Conservation (phyloP, 1,284 basidiomycete species). For the Apiotrichum gracile region DNA sequence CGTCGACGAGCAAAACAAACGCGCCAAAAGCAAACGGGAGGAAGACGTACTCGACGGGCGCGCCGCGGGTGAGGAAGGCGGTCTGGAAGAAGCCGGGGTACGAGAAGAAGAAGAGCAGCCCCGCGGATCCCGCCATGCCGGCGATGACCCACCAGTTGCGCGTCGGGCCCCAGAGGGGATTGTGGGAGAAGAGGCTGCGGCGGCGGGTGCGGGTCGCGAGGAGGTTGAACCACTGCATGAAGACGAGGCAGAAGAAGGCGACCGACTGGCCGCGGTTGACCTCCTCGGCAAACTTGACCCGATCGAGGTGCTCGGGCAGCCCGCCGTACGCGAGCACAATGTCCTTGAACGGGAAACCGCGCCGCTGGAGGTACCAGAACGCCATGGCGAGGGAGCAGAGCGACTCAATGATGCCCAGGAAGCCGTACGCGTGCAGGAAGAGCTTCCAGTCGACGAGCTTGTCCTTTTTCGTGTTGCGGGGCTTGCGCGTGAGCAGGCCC, state of each 20-base stretch:
- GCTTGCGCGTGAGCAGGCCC: conserved; percentile 56
- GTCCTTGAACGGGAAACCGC: conserved; percentile 56
- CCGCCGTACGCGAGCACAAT: conserved; percentile 55
- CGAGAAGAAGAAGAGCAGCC: conserved; percentile 54
- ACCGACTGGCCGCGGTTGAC: conserved; percentile 51
- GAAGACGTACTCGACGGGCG: conserved; percentile 54
- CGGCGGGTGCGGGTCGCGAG: conserved; percentile 53
- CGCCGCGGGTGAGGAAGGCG: conserved; percentile 54
- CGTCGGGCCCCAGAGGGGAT: conserved; percentile 39
- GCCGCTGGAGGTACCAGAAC: conserved; percentile 51
- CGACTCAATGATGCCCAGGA: conserved; percentile 57
- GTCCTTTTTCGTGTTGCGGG: conserved; percentile 57
- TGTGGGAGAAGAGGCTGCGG: conserved; percentile 52
- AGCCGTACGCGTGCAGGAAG: conserved; percentile 61
- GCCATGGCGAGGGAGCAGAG: conserved; percentile 52
- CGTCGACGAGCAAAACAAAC: conserved; percentile 45
- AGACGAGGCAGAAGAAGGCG: conserved; percentile 59
- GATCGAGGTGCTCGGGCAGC: conserved; percentile 39
- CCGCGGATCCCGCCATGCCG: conserved; percentile 51
- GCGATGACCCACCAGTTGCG: conserved; percentile 51
- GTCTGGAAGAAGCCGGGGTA: conserved; percentile 57
- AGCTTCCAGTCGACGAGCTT: conserved; percentile 52
- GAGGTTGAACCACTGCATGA: conserved; percentile 63
- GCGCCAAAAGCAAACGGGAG: conserved; percentile 49
- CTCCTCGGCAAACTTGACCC: conserved; percentile 45